Base-by-base conservation (phyloP, 2,329 filamentous ascomycete genomes). In the Neoarthrinium moseri region DNA sequence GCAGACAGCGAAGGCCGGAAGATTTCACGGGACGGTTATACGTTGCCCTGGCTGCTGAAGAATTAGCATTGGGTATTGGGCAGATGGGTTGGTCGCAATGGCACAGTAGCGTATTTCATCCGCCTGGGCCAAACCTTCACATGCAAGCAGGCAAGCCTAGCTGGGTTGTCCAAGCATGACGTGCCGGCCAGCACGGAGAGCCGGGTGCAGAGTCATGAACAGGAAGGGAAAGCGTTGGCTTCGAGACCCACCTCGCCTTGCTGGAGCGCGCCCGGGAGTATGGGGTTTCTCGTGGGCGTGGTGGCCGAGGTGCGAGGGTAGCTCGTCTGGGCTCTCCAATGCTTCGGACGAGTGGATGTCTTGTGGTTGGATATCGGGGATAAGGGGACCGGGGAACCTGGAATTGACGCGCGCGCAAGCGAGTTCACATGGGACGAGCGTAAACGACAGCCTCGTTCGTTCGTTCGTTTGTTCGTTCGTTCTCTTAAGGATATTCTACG, bases 321-420 rank as follows among this genome's bases (percentile, higher is more conserved):
- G 37, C 13, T 40, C 29, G 6, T 35, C 33, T 35, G 33, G 33
- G 17, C 33, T 17, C 20, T 35, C 33, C 18, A 34, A 12, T 5
- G 37, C 35, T 55, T 61, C 60, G 61, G 61, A 50, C 61, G 46
- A 63, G 58, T 59, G 61, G 61, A 59, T 57, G 58, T 39, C 38
- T 32, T 51, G 50, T 62, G 59, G 60, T 62, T 62, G 61, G 60
- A 41, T 33, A 45, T 54, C 56, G 59, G 59, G 45, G 58, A 32
- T 58, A 60, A 54, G 59, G 61, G 55, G 53, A 46, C 27, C n/a
- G n/a, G n/a, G n/a, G n/a, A n/a, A n/a, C n/a, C n/a, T n/a, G n/a
- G n/a, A n/a, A n/a, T n/a, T n/a, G n/a, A n/a, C n/a, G n/a, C n/a
- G n/a, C n/a, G n/a, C n/a, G n/a, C n/a, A n/a, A n/a, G n/a, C n/a